phyloP scores from a whole-genome alignment of 495 filamentous ascomycete species.

The Lasiosphaeria hispida region DNA sequence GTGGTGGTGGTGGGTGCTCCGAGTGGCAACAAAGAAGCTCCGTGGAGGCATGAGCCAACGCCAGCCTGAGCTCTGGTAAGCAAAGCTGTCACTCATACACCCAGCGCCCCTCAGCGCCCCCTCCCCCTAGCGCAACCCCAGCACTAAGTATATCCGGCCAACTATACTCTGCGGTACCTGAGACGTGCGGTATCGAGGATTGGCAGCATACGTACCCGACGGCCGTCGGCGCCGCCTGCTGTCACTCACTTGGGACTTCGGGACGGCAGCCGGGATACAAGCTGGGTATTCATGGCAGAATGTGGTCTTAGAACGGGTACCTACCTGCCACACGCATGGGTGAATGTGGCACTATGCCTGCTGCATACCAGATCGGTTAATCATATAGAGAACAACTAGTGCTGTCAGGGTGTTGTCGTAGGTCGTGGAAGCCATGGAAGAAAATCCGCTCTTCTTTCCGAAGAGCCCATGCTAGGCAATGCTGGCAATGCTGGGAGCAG shows the following conservation, averaged over 20 bases:
- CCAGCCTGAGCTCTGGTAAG: constrained; percentile 3
- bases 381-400: constrained; percentile 18
- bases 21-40: constrained; percentile 22
- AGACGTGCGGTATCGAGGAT: constrained; percentile 18
- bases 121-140: neutral
- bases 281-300: constrained; percentile 31
- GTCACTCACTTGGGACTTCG: constrained; percentile 15
- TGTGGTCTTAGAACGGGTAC: constrained; percentile 27
- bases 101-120: no score
- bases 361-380: constrained; percentile 39
- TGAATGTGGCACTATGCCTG: neutral
- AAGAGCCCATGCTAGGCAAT: constrained; percentile 15
- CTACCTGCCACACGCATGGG: constrained; percentile 7
- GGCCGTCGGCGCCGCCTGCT: neutral
- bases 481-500: constrained; percentile 25
- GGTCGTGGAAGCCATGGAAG: constrained; percentile 31
- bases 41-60: constrained; percentile 7
- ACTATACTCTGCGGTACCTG: constrained; percentile 21
- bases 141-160: constrained; percentile 18
- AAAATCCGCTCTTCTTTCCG: constrained; percentile 32
- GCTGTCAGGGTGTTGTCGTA: constrained; percentile 12
- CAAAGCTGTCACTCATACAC: neutral
- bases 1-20: neutral
- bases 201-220: constrained; percentile 14
- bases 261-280: constrained; percentile 16